A percentile compares a stretch with the other conserved stretches of the same genome.
phyloP scores from a whole-genome alignment of 345 rosid species.

The Bruguiera gymnorhiza region DNA sequence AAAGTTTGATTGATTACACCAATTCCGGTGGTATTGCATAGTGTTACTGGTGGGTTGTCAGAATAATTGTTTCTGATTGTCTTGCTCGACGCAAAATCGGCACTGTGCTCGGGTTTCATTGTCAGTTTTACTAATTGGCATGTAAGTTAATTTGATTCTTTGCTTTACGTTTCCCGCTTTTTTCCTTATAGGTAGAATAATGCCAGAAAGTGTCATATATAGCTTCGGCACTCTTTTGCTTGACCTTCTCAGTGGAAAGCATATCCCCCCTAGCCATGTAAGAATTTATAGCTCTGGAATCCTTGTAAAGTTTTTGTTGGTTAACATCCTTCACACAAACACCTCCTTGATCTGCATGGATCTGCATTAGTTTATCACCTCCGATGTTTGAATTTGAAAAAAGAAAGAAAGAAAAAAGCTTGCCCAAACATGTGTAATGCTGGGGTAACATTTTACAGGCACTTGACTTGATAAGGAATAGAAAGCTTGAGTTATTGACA shows the following conservation, averaged over 20 bases:
- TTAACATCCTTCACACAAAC: too few species aligned
- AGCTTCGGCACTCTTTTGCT: slow-evolving; percentile 94
- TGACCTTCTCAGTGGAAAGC: slow-evolving; percentile 97
- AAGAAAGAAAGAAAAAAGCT: not conserved
- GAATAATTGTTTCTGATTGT: too few species aligned
- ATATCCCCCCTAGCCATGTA: slow-evolving; percentile 94
- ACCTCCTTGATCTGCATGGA: not conserved
- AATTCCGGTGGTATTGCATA: too few species aligned
- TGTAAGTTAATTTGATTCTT: not conserved
- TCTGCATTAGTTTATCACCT: not conserved
- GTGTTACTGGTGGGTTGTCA: too few species aligned
- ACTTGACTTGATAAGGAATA: slow-evolving; percentile 85
- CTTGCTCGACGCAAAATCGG: not conserved
- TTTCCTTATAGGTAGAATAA: slow-evolving; percentile 65
- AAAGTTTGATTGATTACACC: too few species aligned
- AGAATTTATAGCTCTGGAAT: slow-evolving; percentile 24
- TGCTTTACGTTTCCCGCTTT: not conserved
- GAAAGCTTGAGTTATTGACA: slow-evolving; percentile 77
- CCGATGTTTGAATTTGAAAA: not conserved
- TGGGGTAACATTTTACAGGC: slow-evolving; percentile 49
- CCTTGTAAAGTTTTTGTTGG: not conserved
- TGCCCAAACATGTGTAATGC: slow-evolving; percentile 11
- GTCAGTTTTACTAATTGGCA: not conserved
- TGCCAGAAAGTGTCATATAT: slow-evolving; percentile 93
- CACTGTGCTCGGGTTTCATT: not conserved